Percentiles rank a stretch among this genome's conserved stretches.
These are phyloP conservation scores for Eruca vesicaria DNA, from an alignment of 441 rosid species.

Conservation along the genomic window DNA sequence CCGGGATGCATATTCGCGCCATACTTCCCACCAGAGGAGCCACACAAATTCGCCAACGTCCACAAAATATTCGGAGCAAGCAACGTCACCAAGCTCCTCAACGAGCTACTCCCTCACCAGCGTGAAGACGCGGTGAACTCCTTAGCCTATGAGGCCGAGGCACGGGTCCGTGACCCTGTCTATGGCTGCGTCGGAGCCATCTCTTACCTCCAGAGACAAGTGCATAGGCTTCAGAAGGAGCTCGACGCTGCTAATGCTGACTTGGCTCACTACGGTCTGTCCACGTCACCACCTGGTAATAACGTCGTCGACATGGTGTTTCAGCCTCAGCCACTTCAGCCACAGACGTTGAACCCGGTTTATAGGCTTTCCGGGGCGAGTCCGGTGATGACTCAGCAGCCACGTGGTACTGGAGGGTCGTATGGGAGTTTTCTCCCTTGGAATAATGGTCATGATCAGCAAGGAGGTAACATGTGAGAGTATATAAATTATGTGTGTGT, in stretches of 20 bases:
- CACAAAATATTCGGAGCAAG: constrained; percentile 98
- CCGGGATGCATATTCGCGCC: constrained; percentile 94
- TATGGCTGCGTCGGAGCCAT: constrained; percentile 97
- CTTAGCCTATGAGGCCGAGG: constrained; percentile 94
- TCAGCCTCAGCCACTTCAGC: constrained; percentile 41
- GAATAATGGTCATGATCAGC: constrained; percentile 58
- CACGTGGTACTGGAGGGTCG: constrained; percentile 38
- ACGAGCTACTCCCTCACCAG: constrained; percentile 89
- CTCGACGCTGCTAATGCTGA: constrained; percentile 86
- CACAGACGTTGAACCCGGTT: constrained; percentile 45
- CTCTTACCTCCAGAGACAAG: constrained; percentile 87
- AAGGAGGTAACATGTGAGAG: constrained; percentile 59
- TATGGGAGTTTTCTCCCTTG: constrained; percentile 68
- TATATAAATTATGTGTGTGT: constrained; percentile 13
- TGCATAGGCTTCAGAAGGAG: constrained; percentile 88
- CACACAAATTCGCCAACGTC: constrained; percentile 90
- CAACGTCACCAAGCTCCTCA: constrained; percentile 88
- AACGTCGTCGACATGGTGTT: constrained; percentile 45
- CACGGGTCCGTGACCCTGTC: constrained; percentile 90
- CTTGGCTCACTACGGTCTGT: constrained; percentile 57
- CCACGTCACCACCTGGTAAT: constrained; percentile 42
- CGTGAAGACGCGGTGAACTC: constrained; percentile 96
- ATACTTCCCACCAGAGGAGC: constrained; percentile 98
- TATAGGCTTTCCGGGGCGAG: constrained; percentile 40
- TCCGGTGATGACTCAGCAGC: constrained; percentile 32